Evolutionary conservation across 495 filamentous ascomycete genomes (phyloP).

Genomic region (Xylona heveae): DNA sequence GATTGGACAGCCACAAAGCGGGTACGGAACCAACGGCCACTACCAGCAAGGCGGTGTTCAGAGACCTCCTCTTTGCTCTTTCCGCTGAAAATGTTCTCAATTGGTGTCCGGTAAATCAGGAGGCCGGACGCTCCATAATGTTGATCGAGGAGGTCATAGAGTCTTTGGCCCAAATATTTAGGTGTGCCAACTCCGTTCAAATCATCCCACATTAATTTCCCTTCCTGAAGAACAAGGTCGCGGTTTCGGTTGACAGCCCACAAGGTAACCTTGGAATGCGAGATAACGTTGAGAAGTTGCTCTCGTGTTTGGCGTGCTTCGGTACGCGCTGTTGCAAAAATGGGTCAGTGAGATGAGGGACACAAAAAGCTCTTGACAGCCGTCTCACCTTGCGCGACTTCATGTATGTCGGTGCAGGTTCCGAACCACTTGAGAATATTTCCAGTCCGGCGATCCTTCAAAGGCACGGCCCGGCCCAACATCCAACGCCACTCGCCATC

Average conservation of each 20-base stretch:
- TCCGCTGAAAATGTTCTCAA: conserved; percentile 35
- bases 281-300: conserved; percentile 44
- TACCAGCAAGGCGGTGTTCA: conserved; percentile 25
- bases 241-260: conserved; percentile 38
- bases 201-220: conserved; percentile 29
- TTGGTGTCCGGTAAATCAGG: conserved; percentile 24
- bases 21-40: conserved; percentile 38
- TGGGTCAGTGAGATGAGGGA: too few species aligned
- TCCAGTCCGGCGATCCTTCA: conserved; percentile 34
- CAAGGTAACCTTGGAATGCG: conserved; percentile 42
- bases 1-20: conserved; percentile 35
- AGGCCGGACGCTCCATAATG: conserved; percentile 17
- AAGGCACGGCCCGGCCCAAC: conserved; percentile 39
- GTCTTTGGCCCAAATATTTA: conserved; percentile 28
- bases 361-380: too few species aligned
- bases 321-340: too few species aligned
- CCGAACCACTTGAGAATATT: conserved; percentile 55
- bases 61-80: conserved; percentile 23
- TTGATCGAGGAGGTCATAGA: conserved; percentile 33
- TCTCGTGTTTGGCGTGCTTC: conserved; percentile 33
- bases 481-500: conserved; percentile 53
- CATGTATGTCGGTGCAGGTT: conserved; percentile 46
- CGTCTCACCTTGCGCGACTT: conserved; percentile 38
- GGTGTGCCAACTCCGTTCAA: conserved; percentile 11
- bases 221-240: conserved; percentile 40